Evolutionary conservation across 1,284 basidiomycete species (phyloP), one percentile per base, ranked within the genome.

Genomic region (Violaceomyces palustris): DNA sequence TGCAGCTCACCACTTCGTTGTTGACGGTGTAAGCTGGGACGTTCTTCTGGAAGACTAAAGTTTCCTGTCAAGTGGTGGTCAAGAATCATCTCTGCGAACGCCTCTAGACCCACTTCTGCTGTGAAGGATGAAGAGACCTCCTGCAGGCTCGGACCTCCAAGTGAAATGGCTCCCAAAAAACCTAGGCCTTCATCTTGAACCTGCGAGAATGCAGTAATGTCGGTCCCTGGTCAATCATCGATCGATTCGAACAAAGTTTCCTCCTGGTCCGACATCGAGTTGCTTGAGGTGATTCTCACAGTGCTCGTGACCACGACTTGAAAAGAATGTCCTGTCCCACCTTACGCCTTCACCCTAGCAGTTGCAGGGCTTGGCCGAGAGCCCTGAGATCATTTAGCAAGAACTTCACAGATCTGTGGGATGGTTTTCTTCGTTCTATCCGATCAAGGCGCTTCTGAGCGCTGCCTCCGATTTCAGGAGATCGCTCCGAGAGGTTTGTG

Each of bases 1-100:
- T 32, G 26, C 39, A 7, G 29, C 28, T 12, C 39, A 41, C 39
- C 39, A 41, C 30, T 30, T 41, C 15, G 39, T 41, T 22, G 29
- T 41, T 31, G 39, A 41, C 21, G n/a, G 32, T 17, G 39, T 41
- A 11, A 35, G 27, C 39, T 41, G 39, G 39, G 11, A n/a, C 12
- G 34, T 41, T n/a, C 32, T 34, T 34, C 32, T 34, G 8, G 32
- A 34, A 18, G 32, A 34, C 32, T 10, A n/a, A 14, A 18, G n/a
- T n/a, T n/a, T n/a, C n/a, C n/a, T n/a, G n/a, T n/a, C n/a, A 34
- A 8, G 15, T 18, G 8, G 10, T 34, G 32, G 11, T 17, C 11
- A 34, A 34, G 17, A 18, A 34, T 18, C 32, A 14, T 34, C 8
- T 11, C 19, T 34, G 17, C 32, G 9, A 11, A 18, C 10, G 10